Evolutionary conservation across 495 filamentous ascomycete genomes (phyloP), one percentile per base, ranked within the genome.

Genomic region (Penicillium coffeae): DNA sequence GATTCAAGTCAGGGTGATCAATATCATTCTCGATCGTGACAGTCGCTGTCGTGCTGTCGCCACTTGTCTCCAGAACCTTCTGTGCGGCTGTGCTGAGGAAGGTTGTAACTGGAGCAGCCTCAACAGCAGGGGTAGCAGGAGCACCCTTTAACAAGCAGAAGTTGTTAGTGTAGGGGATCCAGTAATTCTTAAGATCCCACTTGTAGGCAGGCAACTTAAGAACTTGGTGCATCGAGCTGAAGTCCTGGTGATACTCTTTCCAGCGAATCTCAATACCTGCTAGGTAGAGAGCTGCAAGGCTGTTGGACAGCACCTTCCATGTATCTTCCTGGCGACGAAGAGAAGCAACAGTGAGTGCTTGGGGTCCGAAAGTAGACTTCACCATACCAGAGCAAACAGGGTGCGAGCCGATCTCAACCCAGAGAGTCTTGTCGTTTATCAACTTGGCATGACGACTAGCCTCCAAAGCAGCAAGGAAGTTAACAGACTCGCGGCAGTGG

Each of bases 161-260:
- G 52, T 79, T 70, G 48, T 86, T 82, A 12, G 72, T 75, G 63
- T 91, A 91, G 10, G 83, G 74, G 16, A 91, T 79, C 89, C 89
- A 93, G 65, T 90, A 89, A 54, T 86, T 83, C 73, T 90, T 91
- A 25, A 83, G 66, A 48, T 93, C 86, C 70, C 84, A 95, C 8
- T 78, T 79, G 58, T 95, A 95, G 3, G 78, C 66, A 14, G 89
- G 89, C 2, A 93, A 76, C 13, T 78, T 68, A 1, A 93, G 66
- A 10, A 90, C 74, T 25, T 79, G 73, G 33, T 82, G 80, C 14
- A 71, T 77, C 8, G 71, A 53, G 37, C 64, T 63, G 58, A 88
- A 92, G 60, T 88, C 84, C 18, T 79, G 76, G 66, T 91, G 87
- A 58, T 83, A 89, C 61, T 90, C 88, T 50, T 81, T 82, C 85